phyloP scores from a whole-genome alignment of 768 basidiomycete genomes.

The Leccinum boreale region DNA sequence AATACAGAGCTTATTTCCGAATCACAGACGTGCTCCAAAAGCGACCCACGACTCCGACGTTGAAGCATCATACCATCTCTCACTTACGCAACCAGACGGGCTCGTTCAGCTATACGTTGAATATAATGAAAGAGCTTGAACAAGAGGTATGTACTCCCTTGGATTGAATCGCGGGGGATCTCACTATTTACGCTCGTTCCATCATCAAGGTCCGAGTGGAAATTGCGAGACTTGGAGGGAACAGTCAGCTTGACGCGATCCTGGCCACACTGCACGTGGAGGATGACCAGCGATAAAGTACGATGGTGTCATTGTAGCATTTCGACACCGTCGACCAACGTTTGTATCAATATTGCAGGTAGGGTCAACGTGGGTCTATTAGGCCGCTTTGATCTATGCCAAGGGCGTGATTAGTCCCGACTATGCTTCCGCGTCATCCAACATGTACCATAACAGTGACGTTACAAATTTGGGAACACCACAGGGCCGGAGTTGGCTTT shows the following conservation, averaged over 20 bases:
- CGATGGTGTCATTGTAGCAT: not conserved
- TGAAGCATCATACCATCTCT: conserved; percentile 77
- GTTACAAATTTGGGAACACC: too few relatives aligned
- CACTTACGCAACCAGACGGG: conserved; percentile 73
- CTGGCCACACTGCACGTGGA: conserved; percentile 52
- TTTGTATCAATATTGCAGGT: not conserved
- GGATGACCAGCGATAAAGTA: conserved; percentile 5
- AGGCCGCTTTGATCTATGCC: not conserved
- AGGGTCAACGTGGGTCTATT: not conserved
- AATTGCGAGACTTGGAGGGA: conserved; percentile 75
- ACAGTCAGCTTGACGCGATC: conserved; percentile 55
- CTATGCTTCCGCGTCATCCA: not conserved
- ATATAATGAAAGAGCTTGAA: conserved; percentile 65
- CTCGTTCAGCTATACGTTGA: conserved; percentile 83
- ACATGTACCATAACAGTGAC: not conserved
- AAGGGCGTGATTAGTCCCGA: not conserved
- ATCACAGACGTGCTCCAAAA: conserved; percentile 84
- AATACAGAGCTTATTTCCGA: not conserved
- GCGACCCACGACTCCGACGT: conserved; percentile 77
- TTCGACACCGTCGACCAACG: not conserved
- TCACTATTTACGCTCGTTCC: not conserved
- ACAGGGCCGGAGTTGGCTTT: too few relatives aligned
- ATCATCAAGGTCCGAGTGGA: conserved; percentile 49
- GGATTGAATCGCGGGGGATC: not conserved
- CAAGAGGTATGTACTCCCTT: conserved; percentile 37